Percentiles rank a stretch among this genome's conserved stretches.
Conservation (phyloP, 768 basidiomycete species). For the Dioszegia aurantiaca region DNA sequence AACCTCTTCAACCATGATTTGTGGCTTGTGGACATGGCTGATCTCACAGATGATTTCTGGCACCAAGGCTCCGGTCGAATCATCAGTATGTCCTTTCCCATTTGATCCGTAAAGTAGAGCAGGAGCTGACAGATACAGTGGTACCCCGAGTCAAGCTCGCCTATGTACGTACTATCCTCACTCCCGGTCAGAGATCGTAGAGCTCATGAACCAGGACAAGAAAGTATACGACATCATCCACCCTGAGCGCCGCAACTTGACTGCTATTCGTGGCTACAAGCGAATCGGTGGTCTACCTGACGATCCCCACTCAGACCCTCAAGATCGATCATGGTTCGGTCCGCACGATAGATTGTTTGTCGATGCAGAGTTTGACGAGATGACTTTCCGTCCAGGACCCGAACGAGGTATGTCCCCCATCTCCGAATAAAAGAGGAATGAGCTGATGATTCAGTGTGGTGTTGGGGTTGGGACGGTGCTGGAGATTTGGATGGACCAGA, state of each 20-base stretch:
- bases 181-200: background rate
- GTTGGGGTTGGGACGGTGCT: constrained; percentile 99
- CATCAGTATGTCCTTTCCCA: constrained; percentile 58
- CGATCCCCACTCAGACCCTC: constrained; percentile 92
- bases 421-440: background rate
- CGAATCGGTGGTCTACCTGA: constrained; percentile 96
- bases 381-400: constrained; percentile 78
- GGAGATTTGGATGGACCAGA: constrained; percentile 97
- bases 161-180: constrained; percentile 71
- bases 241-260: constrained; percentile 81
- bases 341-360: constrained; percentile 94
- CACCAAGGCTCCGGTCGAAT: constrained; percentile 91
- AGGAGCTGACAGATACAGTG: constrained; percentile 54
- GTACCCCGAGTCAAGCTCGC: constrained; percentile 94
- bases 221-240: constrained; percentile 94
- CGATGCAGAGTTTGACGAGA: constrained; percentile 73
- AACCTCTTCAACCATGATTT: background rate
- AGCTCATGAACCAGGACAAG: constrained; percentile 54
- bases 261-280: constrained; percentile 89
- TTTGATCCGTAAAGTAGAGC: background rate
- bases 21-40: constrained; percentile 3
- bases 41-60: constrained; percentile 76
- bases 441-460: constrained; percentile 70
- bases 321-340: constrained; percentile 96
- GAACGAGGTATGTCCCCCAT: constrained; percentile 68